These are phyloP conservation scores for Harringtonia lauricola DNA, from an alignment of 2,329 filamentous ascomycete species.

Conservation along the genomic window DNA sequence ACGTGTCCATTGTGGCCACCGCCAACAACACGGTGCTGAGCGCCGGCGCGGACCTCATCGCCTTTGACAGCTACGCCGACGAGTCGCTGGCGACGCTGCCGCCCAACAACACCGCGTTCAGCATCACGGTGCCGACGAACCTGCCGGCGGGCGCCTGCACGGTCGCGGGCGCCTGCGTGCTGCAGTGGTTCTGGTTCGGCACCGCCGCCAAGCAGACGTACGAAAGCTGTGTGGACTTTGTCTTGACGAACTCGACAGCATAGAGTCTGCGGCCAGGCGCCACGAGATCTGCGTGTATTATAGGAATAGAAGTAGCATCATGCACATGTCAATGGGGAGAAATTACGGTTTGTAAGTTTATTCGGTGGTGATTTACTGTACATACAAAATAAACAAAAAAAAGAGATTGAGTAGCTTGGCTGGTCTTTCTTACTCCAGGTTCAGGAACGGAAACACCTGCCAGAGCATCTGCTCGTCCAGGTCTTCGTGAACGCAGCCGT, in stretches of 20 bases:
- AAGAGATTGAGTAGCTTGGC: no score
- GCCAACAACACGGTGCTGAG: conserved; percentile 36
- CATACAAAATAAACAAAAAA: no score
- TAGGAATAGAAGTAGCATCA: no score
- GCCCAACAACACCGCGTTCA: conserved; percentile 32
- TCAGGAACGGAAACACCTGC: no score
- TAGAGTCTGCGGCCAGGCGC: no score
- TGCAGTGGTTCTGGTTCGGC: conserved; percentile 36
- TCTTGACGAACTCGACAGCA: background rate
- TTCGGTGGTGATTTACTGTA: no score
- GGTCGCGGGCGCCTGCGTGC: conserved; percentile 21
- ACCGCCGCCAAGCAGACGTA: conserved; percentile 25
- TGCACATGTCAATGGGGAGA: no score
- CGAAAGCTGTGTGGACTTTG: conserved; percentile 27
- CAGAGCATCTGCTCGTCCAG: no score
- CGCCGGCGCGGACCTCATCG: conserved; percentile 36
- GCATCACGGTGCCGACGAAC: conserved; percentile 24
- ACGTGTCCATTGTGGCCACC: conserved; percentile 47
- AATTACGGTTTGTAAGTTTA: no score
- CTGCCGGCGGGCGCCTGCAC: conserved; percentile 18
- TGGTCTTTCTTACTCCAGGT: no score
- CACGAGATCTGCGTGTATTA: no score
- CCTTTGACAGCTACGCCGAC: conserved; percentile 44
- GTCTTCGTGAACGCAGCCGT: no score
- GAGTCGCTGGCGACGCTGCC: conserved; percentile 23